Conservation (phyloP, 2,329 filamentous ascomycete genomes). For the Alternaria sp. region DNA sequence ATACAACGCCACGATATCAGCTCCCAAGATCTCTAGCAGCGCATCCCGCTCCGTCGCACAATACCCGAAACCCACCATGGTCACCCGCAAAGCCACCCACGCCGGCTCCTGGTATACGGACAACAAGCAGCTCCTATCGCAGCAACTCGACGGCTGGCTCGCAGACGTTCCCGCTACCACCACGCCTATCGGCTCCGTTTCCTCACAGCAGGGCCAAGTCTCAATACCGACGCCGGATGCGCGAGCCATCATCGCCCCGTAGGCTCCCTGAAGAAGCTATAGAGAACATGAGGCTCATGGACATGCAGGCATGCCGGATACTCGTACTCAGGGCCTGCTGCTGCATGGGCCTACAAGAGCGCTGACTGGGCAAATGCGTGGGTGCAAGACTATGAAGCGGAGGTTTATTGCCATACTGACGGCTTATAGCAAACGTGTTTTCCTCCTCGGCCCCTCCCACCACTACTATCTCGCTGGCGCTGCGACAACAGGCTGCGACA, state of each 20-base stretch:
- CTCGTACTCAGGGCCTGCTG: slow-evolving; percentile 86
- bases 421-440: slow-evolving; percentile 74
- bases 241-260: slow-evolving; percentile 92
- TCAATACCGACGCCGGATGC: slow-evolving; percentile 74
- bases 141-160: slow-evolving; percentile 78
- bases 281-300: slow-evolving; percentile 32
- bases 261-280: slow-evolving; percentile 50
- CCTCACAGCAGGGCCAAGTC: slow-evolving; percentile 45
- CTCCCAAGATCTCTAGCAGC: background rate
- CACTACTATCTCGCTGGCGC: slow-evolving; percentile 80
- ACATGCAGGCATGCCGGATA: slow-evolving; percentile 85
- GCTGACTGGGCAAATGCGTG: slow-evolving; percentile 80
- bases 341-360: slow-evolving; percentile 92
- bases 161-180: slow-evolving; percentile 70
- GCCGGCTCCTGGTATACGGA: slow-evolving; percentile 87
- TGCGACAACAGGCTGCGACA: slow-evolving; percentile 74
- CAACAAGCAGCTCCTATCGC: slow-evolving; percentile 63
- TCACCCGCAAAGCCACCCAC: slow-evolving; percentile 69
- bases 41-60: background rate
- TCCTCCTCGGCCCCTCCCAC: slow-evolving; percentile 92
- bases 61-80: slow-evolving; percentile 30
- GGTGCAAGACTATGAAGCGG: slow-evolving; percentile 34
- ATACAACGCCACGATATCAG: background rate
- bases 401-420: background rate
- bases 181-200: slow-evolving; percentile 62